Evolutionary conservation across 306 rosid species (phyloP).

Genomic region (Sicyos edulis): DNA sequence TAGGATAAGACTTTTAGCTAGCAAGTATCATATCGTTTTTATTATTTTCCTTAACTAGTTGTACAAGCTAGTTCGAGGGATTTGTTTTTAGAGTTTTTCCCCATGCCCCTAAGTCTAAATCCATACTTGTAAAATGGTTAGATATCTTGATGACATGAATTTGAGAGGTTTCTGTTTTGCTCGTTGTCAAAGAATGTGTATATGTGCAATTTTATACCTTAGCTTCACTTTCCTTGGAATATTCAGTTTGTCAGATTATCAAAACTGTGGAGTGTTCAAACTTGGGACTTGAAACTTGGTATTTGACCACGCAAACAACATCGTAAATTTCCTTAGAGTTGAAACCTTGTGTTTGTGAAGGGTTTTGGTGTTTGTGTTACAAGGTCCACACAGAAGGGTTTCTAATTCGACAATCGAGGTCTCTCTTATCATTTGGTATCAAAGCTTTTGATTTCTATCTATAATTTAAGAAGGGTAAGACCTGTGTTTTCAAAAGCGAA

Average conservation of each 20-base stretch:
- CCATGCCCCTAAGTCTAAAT: neutral
- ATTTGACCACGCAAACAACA: neutral
- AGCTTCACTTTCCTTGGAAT: neutral
- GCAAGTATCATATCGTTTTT: neutral
- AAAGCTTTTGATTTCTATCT: neutral
- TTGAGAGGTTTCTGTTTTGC: neutral
- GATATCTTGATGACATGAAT: neutral
- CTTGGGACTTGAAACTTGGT: neutral
- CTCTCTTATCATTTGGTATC: neutral
- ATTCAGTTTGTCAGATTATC: neutral
- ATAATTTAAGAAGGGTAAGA: neutral
- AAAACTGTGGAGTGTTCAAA: neutral
- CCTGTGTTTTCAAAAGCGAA: neutral
- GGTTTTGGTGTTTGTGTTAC: neutral
- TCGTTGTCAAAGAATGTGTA: neutral
- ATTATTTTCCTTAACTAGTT: neutral
- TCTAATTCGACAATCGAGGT: neutral
- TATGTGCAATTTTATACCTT: neutral
- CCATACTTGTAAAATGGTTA: neutral
- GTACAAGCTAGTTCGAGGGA: neutral
- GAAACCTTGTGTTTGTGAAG: neutral
- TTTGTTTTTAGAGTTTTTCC: neutral
- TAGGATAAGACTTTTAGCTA: neutral
- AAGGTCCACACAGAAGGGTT: neutral
- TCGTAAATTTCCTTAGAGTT: neutral